Conservation (phyloP, 768 basidiomycete genomes). For the Podaxis pistillaris region DNA sequence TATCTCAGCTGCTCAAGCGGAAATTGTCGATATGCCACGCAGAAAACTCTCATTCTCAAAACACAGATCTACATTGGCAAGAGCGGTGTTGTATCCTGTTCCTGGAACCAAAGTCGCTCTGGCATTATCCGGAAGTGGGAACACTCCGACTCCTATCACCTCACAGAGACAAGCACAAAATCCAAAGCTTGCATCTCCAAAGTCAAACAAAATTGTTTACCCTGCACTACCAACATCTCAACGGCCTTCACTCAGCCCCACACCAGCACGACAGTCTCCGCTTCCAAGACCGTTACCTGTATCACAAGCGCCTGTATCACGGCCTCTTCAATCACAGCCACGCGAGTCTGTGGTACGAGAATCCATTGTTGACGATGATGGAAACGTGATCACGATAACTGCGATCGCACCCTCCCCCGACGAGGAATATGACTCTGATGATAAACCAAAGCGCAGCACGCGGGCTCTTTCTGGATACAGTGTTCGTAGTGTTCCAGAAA, state of each 20-base stretch:
- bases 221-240: not conserved
- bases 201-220: not conserved
- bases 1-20: constrained; percentile 10
- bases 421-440: not conserved
- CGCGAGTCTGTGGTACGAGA: not conserved
- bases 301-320: not conserved
- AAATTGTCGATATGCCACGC: constrained; percentile 9
- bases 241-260: not conserved
- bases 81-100: constrained; percentile 5
- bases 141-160: not conserved
- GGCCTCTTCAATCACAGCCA: not conserved
- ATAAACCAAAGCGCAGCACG: not conserved
- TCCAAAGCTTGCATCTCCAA: not conserved
- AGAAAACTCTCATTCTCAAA: constrained; percentile 5
- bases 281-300: not conserved
- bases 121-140: not conserved
- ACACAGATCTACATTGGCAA: constrained; percentile 5
- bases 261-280: not conserved
- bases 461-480: constrained; percentile 24
- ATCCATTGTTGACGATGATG: constrained; percentile 7
- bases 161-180: not conserved
- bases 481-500: constrained; percentile 38
- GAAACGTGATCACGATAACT: constrained; percentile 5
- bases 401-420: constrained; percentile 6
- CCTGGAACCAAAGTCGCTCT: constrained; percentile 4